A percentile compares a stretch with the other conserved stretches of the same genome.
Evolutionary conservation across 805 yeast genomes (phyloP).

Genomic region (Pichia manshurica): DNA sequence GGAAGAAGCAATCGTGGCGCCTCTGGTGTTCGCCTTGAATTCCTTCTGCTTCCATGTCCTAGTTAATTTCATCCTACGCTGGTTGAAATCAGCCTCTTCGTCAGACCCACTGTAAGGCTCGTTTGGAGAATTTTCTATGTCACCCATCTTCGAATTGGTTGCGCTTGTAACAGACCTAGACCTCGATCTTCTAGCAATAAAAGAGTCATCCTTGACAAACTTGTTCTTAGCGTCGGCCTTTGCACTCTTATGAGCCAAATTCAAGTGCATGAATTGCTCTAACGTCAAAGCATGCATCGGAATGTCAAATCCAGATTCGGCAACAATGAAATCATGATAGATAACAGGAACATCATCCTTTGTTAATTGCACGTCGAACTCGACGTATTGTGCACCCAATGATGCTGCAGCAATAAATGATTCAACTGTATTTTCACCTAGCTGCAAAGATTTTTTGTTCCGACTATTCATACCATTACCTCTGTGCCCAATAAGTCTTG

Average conservation of each 20-base stretch:
- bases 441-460: conserved; percentile 69
- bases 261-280: conserved; percentile 75
- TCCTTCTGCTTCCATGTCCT: conserved; percentile 81
- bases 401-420: conserved; percentile 95
- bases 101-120: not conserved
- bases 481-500: conserved; percentile 92
- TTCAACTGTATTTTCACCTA: conserved; percentile 94
- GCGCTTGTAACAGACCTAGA: conserved; percentile 35
- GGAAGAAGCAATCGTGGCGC: conserved; percentile 82
- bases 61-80: conserved; percentile 76
- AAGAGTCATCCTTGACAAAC: conserved; percentile 29
- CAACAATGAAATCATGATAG: conserved; percentile 90
- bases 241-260: conserved; percentile 24
- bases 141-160: not conserved
- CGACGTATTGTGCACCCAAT: conserved; percentile 92
- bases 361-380: conserved; percentile 93
- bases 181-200: conserved; percentile 23
- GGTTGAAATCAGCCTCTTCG: conserved; percentile 35
- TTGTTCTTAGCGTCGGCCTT: conserved; percentile 13
- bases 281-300: conserved; percentile 91
- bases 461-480: conserved; percentile 86
- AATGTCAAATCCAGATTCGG: conserved; percentile 92
- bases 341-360: conserved; percentile 89
- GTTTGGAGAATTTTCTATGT: not conserved
- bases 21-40: conserved; percentile 89